Base-by-base conservation (phyloP, 2,329 filamentous ascomycete genomes). In the Penicillium hordei region DNA sequence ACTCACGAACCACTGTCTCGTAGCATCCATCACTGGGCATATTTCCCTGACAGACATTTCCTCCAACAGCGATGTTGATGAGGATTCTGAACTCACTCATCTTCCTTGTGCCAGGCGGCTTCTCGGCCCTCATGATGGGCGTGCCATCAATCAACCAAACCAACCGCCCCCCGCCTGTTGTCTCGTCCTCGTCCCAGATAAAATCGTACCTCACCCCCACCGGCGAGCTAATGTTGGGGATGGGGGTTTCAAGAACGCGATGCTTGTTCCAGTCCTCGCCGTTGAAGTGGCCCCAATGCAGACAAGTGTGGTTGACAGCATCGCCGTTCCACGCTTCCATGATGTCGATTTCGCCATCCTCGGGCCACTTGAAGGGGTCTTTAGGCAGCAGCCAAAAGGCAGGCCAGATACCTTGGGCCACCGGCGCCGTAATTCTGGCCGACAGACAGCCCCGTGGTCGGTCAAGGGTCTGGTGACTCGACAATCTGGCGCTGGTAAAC, bases 381-480 rank as follows among this genome's bases (percentile, higher is more conserved):
- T 67, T 64, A 60, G 65, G 65, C 60, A 67, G 63, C 62, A 67
- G 59, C 65, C 65, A 67, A 62, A 67, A 67, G 38, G 65, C 65
- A 39, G 65, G 65, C 65, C 65, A 67, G 57, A 67, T 65, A 54
- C 65, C 65, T 21, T 55, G 55, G 23, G 65, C 65, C 9, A 65
- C 60, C 2, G 65, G 65, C 19, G 65, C 63, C 3, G 50, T 65
- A 33, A 67, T 65, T 51, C 61, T 59, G 48, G 62, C 65, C 8
- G 63, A 65, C n/a, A 67, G 62, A 60, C 65, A 67, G 36, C 65
- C 65, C 6, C 63, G 63, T 48, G 63, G 55, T 56, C 65, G 63
- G 39, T 52, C n/a, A 40, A 67, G 65, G 23, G 63, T 63, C 44
- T 67, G 65, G 38, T 39, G 61, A 51, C 65, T 67, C n/a, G 63